Base-by-base conservation (phyloP, 805 yeast species). In the Saccharomycopsis sp. region DNA sequence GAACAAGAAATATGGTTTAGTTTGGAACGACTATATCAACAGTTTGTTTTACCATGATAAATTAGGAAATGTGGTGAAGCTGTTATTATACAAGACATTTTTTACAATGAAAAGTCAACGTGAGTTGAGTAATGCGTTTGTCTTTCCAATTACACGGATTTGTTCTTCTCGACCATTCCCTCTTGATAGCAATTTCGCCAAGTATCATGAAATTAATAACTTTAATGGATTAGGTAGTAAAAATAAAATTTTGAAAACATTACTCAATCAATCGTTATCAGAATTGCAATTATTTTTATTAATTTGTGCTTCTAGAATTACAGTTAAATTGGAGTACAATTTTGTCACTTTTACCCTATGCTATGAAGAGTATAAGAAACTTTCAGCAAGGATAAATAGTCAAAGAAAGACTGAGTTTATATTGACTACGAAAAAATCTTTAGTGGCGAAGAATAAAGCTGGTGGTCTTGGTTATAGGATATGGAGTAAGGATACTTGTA, bases 311-410 rank as follows among this genome's bases (percentile, higher is more conserved):
- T 85, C 94, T 0, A 68, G 97, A 37, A 79, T 81, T 41, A 67
- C 77, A 20, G 67, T 75, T 40, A 83, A 79, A 53, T 69, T 70
- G 23, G 79, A 74, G 17, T 61, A 75, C 20, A 77, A 68, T 11
- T 68, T 70, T n/a, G 72, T 85, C 16, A 89, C 86, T 59, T 80
- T 88, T 61, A 85, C 84, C 53, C 63, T 87, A 47, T 83, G 81
- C 0, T 82, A 79, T 59, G 79, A 78, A 26, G 97, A 90, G 59
- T 90, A 86, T 60, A 56, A 58, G n/a, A 66, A 63, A 1, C 71
- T 79, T 68, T 67, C 78, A 36, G 71, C 72, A 44, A 50, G 56
- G 0, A 60, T 68, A 45, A 72, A 74, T 45, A 56, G 63, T 4
- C 66, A 67, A 21, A 59, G 63, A 39, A 59, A 62, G 2, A 65